Base-by-base conservation (phyloP, 2,329 filamentous ascomycete genomes). In the Corinectria fuckeliana region DNA sequence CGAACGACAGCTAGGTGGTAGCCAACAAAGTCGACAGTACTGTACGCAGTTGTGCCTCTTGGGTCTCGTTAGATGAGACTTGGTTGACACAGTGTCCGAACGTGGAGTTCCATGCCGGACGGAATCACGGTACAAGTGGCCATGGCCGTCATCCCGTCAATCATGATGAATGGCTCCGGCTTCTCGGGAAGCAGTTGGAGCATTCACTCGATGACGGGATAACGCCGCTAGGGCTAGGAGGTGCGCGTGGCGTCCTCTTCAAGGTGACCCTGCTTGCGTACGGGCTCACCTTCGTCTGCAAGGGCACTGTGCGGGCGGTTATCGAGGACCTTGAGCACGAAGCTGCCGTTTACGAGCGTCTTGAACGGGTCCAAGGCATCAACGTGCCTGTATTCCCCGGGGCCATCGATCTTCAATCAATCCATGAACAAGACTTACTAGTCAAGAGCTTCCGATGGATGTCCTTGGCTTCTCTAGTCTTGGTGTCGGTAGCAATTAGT, bases 231-330 rank as follows among this genome's bases (percentile, higher is more conserved):
- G 59, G 30, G n/a, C 3, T 14, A 7, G 14, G 67, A 25, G 75
- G 79, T 5, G 63, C 76, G 1, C 71, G 74, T 8, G 74, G 78
- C 13, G 58, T 74, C 4, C 65, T 81, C 6, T 82, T 82, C 62
- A 68, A 73, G 53, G 65, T 82, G 4, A 77, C 74, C 8, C 70
- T 82, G 36, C 63, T 75, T 21, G 67, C 59, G 2, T 75, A 80
- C 60, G 74, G 77, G 58, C 82, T 82, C 68, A 79, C 74, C 2
- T 76, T 82, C 42, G 68, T 77, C 25, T 68, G 73, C 49, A 82
- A 83, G 64, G 75, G 75, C 20, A 80, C 73, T 1, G 68, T 76
- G 2, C 23, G 14, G 20, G 70, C 59, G 16, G 77, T 76, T 18
- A 60, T 75, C 28, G 9, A 9, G 5, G 9, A 39, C 21, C 16